A percentile compares a stretch with the other conserved stretches of the same genome.
Conservation (phyloP, 2,329 filamentous ascomycete genomes). For the Drechslera avenae region DNA sequence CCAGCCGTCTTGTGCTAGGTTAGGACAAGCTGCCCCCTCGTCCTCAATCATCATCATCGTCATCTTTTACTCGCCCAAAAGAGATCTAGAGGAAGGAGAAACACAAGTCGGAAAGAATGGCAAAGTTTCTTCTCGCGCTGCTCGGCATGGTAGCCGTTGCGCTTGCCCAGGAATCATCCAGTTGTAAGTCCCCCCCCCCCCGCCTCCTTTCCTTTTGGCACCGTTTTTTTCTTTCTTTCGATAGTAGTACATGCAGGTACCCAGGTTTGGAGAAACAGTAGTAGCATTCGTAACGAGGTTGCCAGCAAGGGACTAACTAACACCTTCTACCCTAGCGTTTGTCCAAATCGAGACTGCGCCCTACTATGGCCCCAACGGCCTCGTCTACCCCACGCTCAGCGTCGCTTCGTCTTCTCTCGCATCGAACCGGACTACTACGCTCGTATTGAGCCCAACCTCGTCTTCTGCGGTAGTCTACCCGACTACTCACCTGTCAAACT, state of each 20-base stretch:
- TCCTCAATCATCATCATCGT: no score
- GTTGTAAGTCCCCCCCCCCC: slow-evolving; percentile 1
- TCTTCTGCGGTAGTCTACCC: slow-evolving; percentile 7
- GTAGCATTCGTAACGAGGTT: no score
- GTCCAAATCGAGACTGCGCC: slow-evolving; percentile 26
- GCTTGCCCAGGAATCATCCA: slow-evolving; percentile 7
- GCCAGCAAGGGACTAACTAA: slow-evolving; percentile 1
- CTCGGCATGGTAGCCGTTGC: slow-evolving; percentile 5
- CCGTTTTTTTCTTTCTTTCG: neutral
- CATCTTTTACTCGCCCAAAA: no score
- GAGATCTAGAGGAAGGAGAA: neutral
- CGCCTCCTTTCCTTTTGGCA: no score
- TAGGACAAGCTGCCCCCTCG: no score
- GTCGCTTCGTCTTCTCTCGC: slow-evolving; percentile 12
- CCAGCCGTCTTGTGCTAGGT: no score
- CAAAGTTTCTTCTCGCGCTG: slow-evolving; percentile 7
- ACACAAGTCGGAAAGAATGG: neutral
- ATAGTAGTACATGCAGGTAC: neutral
- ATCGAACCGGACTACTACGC: no score
- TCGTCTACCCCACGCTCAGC: slow-evolving; percentile 24
- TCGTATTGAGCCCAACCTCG: slow-evolving; percentile 2
- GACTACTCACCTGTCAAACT: slow-evolving; percentile 5
- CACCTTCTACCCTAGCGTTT: slow-evolving; percentile 10
- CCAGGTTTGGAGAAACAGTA: neutral
- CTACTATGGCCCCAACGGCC: slow-evolving; percentile 22